Evolutionary conservation across 345 rosid genomes (phyloP).

Genomic region (Abelmoschus esculentus): DNA sequence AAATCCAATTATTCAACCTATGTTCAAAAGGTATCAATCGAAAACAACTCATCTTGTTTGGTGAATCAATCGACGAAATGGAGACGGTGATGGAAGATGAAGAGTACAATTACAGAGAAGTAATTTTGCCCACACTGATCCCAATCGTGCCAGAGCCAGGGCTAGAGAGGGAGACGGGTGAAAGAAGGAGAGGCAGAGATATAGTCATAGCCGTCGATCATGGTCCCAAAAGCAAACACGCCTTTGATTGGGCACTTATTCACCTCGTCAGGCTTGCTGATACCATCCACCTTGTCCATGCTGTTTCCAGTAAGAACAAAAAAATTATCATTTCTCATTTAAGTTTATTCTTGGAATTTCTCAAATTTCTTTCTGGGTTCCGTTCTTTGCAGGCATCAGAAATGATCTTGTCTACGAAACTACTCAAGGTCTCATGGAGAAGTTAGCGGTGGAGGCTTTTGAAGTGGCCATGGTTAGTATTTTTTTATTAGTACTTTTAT

Average conservation of each 20-base stretch:
- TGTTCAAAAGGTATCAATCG: not conserved
- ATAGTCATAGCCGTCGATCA: constrained; percentile 52
- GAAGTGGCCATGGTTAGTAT: constrained; percentile 65
- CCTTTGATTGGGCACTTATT: constrained; percentile 64
- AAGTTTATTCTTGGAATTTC: too few species aligned
- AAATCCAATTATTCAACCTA: not conserved
- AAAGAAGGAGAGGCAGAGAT: constrained; percentile 62
- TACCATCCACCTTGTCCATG: constrained; percentile 78
- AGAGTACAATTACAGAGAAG: constrained; percentile 63
- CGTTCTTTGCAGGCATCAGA: constrained; percentile 34
- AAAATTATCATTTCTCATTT: not conserved
- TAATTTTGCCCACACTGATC: constrained; percentile 46
- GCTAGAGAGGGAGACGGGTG: constrained; percentile 65
- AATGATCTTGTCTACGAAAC: constrained; percentile 56
- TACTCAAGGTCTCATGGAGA: constrained; percentile 63
- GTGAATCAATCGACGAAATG: constrained; percentile 20
- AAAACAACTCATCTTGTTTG: not conserved
- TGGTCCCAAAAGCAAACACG: constrained; percentile 62
- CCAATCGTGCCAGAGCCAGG: constrained; percentile 49
- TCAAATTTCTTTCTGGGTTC: not conserved
- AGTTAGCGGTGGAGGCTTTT: constrained; percentile 67
- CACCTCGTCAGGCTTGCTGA: constrained; percentile 81
- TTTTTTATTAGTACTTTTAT: not conserved
- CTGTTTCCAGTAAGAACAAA: constrained; percentile 49
- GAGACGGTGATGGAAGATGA: constrained; percentile 49